Conservation (phyloP, 2,329 filamentous ascomycete species). For the Colletotrichum acutatum region DNA sequence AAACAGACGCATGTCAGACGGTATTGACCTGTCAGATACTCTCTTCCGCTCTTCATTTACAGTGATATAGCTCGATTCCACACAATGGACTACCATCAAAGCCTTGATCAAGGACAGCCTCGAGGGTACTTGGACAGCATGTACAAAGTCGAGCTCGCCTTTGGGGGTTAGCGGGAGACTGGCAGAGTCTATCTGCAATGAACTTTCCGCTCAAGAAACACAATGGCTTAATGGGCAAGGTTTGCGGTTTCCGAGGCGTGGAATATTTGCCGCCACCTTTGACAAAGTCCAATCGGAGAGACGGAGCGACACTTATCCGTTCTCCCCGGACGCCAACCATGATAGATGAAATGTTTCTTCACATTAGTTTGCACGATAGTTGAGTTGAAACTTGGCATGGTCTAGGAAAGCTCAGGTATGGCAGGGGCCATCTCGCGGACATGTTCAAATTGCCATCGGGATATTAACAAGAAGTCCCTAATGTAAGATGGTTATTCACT, state of each 20-base stretch:
- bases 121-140: background rate
- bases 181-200: background rate
- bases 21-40: background rate
- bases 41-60: background rate
- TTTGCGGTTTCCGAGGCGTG: slow-evolving; percentile 6
- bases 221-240: background rate
- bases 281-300: background rate
- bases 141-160: background rate
- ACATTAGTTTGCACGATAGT: background rate
- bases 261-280: background rate
- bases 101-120: background rate
- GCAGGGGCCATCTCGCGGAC: background rate
- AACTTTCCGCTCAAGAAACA: background rate
- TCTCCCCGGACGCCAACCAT: background rate
- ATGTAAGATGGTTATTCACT: background rate
- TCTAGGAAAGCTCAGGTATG: background rate
- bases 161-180: background rate
- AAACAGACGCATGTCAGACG: background rate
- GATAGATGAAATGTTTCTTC: background rate
- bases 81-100: background rate
- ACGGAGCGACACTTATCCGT: background rate
- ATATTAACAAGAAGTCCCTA: background rate
- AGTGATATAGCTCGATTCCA: background rate
- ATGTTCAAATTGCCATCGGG: no score
- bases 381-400: background rate